phyloP scores from a whole-genome alignment of 192 early-diverging fungal species.

The Podila epigama region DNA sequence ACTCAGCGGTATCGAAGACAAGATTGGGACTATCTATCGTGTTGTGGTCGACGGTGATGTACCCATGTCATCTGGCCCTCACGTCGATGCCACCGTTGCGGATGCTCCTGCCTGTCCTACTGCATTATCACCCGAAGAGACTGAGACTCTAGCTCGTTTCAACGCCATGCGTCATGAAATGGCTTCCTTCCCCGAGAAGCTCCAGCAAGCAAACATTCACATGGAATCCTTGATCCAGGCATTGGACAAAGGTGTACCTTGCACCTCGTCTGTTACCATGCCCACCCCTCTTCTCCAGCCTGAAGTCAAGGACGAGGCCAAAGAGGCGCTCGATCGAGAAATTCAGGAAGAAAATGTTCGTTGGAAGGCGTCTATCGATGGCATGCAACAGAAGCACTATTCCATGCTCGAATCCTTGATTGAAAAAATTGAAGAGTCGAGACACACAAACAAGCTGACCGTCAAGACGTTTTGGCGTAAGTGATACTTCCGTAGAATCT shows the following conservation, averaged over 20 bases:
- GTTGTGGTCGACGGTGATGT: slow-evolving; percentile 4
- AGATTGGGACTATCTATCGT: slow-evolving; percentile 1
- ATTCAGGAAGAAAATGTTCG: neutral
- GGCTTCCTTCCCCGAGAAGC: neutral
- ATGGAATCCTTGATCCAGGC: neutral
- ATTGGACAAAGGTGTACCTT: neutral
- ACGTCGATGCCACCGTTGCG: neutral
- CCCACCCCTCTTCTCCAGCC: no score
- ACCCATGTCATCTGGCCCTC: neutral
- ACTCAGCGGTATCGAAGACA: neutral
- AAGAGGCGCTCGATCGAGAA: neutral
- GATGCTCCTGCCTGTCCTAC: no score
- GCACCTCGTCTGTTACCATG: no score
- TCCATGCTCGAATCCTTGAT: neutral
- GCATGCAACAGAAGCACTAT: neutral
- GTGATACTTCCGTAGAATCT: no score
- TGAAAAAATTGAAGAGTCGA: neutral
- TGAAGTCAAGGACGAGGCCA: neutral
- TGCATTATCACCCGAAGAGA: neutral
- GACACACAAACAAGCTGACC: neutral
- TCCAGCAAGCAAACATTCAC: neutral
- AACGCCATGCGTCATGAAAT: slow-evolving; percentile 2
- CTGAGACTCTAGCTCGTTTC: neutral
- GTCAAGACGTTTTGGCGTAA: slow-evolving; percentile 1
- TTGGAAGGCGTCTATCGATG: neutral